Conservation (phyloP, 108 stramenopile genomes). For the Nitzschia palea region DNA sequence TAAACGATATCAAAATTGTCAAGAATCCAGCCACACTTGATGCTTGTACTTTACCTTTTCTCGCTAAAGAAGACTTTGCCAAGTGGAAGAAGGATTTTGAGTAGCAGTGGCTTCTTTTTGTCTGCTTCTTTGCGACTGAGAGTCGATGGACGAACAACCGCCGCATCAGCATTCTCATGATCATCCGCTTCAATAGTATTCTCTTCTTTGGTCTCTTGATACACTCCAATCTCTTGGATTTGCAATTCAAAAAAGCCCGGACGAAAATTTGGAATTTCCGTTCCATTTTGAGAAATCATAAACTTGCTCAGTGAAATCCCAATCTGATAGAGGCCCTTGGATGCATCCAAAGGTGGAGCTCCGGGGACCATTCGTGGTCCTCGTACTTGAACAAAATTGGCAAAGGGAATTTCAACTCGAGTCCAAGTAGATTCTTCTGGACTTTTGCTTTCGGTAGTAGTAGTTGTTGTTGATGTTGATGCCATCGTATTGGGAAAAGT, state of each 20-base stretch:
- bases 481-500: slow-evolving; percentile 42
- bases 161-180: background rate
- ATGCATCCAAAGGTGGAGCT: slow-evolving; percentile 55
- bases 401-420: slow-evolving; percentile 58
- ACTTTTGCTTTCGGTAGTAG: background rate
- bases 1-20: no score
- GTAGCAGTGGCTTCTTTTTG: slow-evolving; percentile 49
- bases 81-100: slow-evolving; percentile 65
- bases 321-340: slow-evolving; percentile 71
- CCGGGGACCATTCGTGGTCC: slow-evolving; percentile 67
- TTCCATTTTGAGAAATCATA: slow-evolving; percentile 54
- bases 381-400: slow-evolving; percentile 60
- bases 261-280: slow-evolving; percentile 67
- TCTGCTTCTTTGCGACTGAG: slow-evolving; percentile 56
- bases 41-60: slow-evolving; percentile 47
- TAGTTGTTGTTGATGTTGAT: background rate
- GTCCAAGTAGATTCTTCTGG: slow-evolving; percentile 39
- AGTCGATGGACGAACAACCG: slow-evolving; percentile 30
- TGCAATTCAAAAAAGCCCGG: slow-evolving; percentile 78
- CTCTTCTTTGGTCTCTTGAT: slow-evolving; percentile 5
- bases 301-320: slow-evolving; percentile 78
- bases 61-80: slow-evolving; percentile 70
- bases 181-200: no score
- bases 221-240: slow-evolving; percentile 67
- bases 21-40: no score